phyloP scores from a whole-genome alignment of 148 eudicot species.

The Pharnaceum exiguum region DNA sequence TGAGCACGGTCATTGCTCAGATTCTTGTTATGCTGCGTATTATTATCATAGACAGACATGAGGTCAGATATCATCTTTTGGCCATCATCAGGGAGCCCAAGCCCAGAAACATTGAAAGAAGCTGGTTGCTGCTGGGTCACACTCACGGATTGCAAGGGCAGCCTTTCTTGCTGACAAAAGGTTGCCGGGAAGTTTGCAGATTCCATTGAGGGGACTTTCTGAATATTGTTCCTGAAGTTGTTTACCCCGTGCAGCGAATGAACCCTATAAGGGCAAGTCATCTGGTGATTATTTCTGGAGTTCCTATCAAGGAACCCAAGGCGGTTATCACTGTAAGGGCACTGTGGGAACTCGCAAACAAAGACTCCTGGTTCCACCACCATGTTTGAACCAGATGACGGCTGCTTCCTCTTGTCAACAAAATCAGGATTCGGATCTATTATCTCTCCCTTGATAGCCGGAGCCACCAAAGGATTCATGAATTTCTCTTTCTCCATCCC shows the following conservation, averaged over 20 bases:
- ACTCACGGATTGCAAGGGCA: slow-evolving; percentile 20
- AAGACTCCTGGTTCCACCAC: slow-evolving; percentile 30
- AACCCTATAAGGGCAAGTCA: slow-evolving; percentile 33
- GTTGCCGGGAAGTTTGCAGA: slow-evolving; percentile 18
- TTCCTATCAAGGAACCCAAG: slow-evolving; percentile 44
- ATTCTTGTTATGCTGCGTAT: slow-evolving; percentile 16
- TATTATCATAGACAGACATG: slow-evolving; percentile 30
- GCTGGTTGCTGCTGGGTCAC: slow-evolving; percentile 18
- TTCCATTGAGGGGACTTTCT: slow-evolving; percentile 9
- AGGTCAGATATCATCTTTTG: slow-evolving; percentile 37
- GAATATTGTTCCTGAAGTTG: slow-evolving; percentile 14
- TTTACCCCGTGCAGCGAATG: slow-evolving; percentile 22
- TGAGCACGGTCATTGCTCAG: slow-evolving; percentile 6
- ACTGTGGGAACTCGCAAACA: slow-evolving; percentile 41
- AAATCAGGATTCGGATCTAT: slow-evolving; percentile 25
- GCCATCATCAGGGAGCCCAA: slow-evolving; percentile 41
- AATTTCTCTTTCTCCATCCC: slow-evolving; percentile 26
- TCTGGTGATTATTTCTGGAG: slow-evolving; percentile 47
- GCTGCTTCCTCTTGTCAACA: slow-evolving; percentile 41
- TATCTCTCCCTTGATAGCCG: slow-evolving; percentile 40
- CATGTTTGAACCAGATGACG: slow-evolving; percentile 19
- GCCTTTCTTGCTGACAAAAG: slow-evolving; percentile 24
- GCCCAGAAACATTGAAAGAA: slow-evolving; percentile 23
- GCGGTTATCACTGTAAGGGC: slow-evolving; percentile 39
- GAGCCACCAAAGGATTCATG: slow-evolving; percentile 19